phyloP scores from a whole-genome alignment of 75 land plant species.

The Pinus taeda region DNA sequence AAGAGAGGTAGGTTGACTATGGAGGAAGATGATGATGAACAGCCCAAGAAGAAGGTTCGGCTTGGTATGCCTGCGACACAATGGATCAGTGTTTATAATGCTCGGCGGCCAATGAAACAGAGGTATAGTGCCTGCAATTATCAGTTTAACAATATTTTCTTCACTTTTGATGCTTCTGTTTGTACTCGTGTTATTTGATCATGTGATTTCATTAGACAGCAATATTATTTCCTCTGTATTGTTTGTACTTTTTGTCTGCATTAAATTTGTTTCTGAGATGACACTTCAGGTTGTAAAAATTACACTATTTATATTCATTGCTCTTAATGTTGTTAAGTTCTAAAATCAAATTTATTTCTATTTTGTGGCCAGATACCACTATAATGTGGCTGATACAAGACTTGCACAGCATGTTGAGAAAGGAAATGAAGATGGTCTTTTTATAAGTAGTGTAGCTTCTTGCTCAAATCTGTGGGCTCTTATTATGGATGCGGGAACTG shows the following conservation, averaged over 20 bases:
- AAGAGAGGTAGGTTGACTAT: slow-evolving; percentile 73
- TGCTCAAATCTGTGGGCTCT: slow-evolving; percentile 74
- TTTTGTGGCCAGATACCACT: slow-evolving; percentile 56
- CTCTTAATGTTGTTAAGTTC: not conserved
- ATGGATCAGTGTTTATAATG: slow-evolving; percentile 97
- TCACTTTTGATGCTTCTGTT: not conserved
- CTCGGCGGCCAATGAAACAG: slow-evolving; percentile 89
- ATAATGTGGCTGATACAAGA: slow-evolving; percentile 69
- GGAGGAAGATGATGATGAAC: slow-evolving; percentile 87
- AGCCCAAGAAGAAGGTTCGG: slow-evolving; percentile 88
- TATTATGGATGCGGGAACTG: slow-evolving; percentile 87
- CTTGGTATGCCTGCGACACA: slow-evolving; percentile 94
- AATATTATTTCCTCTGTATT: not conserved
- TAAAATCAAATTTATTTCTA: not conserved
- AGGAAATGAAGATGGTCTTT: slow-evolving; percentile 78
- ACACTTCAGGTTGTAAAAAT: not conserved
- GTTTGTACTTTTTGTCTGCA: not conserved
- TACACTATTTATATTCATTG: not conserved
- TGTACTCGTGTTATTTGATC: not conserved
- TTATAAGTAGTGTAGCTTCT: slow-evolving; percentile 76
- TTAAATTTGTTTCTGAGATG: not conserved
- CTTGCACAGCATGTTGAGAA: slow-evolving; percentile 72
- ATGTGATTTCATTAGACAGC: not conserved
- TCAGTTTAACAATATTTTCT: not conserved
- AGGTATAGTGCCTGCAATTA: slow-evolving; percentile 40